These are phyloP conservation scores for Penicillium griseofulvum DNA, from an alignment of 2,329 filamentous ascomycete species.

Conservation along the genomic window DNA sequence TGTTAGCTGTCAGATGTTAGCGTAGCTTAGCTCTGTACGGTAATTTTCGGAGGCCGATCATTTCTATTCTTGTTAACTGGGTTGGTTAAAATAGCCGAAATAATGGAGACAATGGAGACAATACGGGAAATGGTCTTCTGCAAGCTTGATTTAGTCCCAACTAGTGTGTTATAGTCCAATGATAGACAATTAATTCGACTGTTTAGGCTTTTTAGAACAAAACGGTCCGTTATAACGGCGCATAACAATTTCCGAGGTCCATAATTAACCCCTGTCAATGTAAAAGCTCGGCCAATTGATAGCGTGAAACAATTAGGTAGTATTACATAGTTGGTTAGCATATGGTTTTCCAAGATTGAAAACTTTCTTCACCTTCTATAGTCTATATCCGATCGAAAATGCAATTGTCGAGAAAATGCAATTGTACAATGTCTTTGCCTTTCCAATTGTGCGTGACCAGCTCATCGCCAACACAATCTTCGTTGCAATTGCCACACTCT, in stretches of 20 bases:
- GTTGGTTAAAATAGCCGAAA: background rate
- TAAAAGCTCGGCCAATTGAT: background rate
- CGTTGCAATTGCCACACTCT: slow-evolving; percentile 25
- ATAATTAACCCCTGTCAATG: background rate
- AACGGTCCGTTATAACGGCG: background rate
- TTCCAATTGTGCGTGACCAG: slow-evolving; percentile 17
- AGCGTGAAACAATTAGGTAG: background rate
- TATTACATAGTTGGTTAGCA: background rate
- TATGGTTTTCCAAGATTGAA: too few relatives aligned
- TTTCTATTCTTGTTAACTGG: background rate
- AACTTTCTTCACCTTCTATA: background rate
- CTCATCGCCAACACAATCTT: slow-evolving; percentile 25
- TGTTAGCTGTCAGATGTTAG: background rate
- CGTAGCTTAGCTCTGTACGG: background rate
- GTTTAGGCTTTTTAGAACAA: background rate
- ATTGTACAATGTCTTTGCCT: slow-evolving; percentile 16
- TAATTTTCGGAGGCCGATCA: background rate
- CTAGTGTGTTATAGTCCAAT: background rate
- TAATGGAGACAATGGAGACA: background rate
- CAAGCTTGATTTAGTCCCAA: background rate
- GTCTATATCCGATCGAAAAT: background rate
- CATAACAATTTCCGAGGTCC: background rate
- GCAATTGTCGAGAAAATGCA: background rate
- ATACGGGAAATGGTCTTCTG: background rate
- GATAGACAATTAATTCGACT: background rate